Conservation (phyloP, 2,329 filamentous ascomycete genomes). For the Didymosphaeria variabile region DNA sequence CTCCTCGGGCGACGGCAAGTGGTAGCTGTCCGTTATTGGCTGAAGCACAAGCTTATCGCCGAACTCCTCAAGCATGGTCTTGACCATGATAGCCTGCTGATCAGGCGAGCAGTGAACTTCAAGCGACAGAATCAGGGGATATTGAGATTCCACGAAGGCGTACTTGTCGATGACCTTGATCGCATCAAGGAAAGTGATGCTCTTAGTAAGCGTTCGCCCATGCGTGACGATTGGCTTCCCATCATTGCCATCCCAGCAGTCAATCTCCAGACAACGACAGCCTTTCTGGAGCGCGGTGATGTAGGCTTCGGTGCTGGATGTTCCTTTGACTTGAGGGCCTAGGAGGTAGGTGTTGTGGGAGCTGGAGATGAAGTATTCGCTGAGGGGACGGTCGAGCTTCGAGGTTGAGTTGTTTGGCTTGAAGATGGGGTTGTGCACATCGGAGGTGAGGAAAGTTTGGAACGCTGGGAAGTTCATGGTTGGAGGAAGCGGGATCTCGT, state of each 20-base stretch:
- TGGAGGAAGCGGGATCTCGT: slow-evolving; percentile 54
- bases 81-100: slow-evolving; percentile 88
- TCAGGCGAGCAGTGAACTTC: slow-evolving; percentile 89
- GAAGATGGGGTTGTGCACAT: slow-evolving; percentile 70
- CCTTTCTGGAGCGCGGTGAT: slow-evolving; percentile 87
- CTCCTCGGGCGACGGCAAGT: slow-evolving; percentile 85
- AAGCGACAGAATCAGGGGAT: slow-evolving; percentile 91
- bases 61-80: slow-evolving; percentile 86
- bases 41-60: slow-evolving; percentile 80
- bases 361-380: slow-evolving; percentile 98
- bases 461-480: slow-evolving; percentile 83
- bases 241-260: slow-evolving; percentile 95
- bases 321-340: slow-evolving; percentile 86
- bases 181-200: slow-evolving; percentile 89
- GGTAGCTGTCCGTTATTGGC: slow-evolving; percentile 72
- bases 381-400: slow-evolving; percentile 81
- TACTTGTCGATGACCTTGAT: slow-evolving; percentile 95
- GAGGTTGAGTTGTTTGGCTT: slow-evolving; percentile 68
- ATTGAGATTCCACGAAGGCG: slow-evolving; percentile 86
- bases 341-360: slow-evolving; percentile 98
- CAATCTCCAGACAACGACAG: slow-evolving; percentile 95
- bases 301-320: slow-evolving; percentile 94
- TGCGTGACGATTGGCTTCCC: slow-evolving; percentile 91
- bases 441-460: slow-evolving; percentile 60
- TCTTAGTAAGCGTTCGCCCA: slow-evolving; percentile 86